Percentiles rank a stretch among this genome's conserved stretches.
Conservation (phyloP, 176 grass and related monocot genomes). For the Musa acuminata region DNA sequence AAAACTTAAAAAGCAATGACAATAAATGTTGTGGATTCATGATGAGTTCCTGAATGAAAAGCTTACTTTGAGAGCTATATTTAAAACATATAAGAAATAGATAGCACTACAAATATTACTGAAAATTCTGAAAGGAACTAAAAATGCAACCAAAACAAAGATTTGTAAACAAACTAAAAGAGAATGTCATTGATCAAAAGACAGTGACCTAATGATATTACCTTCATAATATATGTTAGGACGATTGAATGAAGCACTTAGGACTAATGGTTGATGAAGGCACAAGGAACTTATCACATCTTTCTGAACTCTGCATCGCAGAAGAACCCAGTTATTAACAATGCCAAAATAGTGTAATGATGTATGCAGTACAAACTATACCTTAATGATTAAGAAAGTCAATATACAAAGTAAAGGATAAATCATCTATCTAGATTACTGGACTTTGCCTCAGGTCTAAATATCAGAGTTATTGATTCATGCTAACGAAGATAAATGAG, state of each 20-base stretch:
- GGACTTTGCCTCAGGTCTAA: too few species aligned
- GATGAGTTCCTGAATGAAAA: background rate
- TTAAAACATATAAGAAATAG: background rate
- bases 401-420: background rate
- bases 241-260: constrained; percentile 87
- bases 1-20: background rate
- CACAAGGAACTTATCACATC: constrained; percentile 78
- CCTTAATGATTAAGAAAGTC: background rate
- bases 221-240: constrained; percentile 99
- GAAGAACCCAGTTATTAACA: constrained; percentile 15
- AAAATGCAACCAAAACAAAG: constrained; percentile 18
- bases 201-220: constrained; percentile 18
- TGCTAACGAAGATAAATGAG: too few species aligned
- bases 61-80: background rate
- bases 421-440: background rate
- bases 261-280: constrained; percentile 64
- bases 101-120: background rate
- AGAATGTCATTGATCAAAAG: background rate
- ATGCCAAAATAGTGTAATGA: background rate
- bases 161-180: constrained; percentile 2
- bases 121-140: background rate
- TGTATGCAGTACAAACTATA: background rate
- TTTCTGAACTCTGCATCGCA: constrained; percentile 51
- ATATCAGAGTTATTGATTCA: too few species aligned
- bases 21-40: background rate